A percentile compares a stretch with the other conserved stretches of the same genome.
Conservation (phyloP, 306 rosid genomes). For the Astragalus glycyphyllos region DNA sequence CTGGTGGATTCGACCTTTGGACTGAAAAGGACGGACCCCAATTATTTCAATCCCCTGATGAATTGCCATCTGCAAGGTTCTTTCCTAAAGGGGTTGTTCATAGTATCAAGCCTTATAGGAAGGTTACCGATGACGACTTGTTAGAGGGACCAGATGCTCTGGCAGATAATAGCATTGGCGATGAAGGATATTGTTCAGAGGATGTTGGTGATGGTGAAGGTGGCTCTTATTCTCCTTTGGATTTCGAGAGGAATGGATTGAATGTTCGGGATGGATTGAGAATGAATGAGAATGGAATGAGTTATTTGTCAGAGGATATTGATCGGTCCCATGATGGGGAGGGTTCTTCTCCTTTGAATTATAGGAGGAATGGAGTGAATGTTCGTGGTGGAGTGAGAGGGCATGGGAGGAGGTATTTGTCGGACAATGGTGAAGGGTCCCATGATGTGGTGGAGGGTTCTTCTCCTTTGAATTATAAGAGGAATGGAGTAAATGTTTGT, state of each 20-base stretch:
- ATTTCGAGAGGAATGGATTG: constrained; percentile 35
- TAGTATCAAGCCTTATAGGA: constrained; percentile 72
- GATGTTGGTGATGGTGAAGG: constrained; percentile 15
- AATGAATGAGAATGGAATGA: constrained; percentile 41
- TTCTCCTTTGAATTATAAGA: constrained; percentile 31
- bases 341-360: constrained; percentile 26
- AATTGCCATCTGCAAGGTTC: constrained; percentile 86
- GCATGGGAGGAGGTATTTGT: constrained; percentile 44
- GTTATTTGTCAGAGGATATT: neutral
- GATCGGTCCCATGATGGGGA: neutral
- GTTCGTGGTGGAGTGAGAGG: constrained; percentile 41
- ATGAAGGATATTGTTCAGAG: constrained; percentile 14
- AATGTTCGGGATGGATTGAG: constrained; percentile 37
- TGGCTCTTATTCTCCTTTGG: constrained; percentile 34
- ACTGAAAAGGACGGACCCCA: constrained; percentile 82
- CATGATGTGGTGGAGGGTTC: constrained; percentile 8
- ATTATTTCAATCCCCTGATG: constrained; percentile 75
- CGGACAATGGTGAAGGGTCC: constrained; percentile 29
- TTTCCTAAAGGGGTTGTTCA: constrained; percentile 97
- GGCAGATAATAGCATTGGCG: constrained; percentile 7
- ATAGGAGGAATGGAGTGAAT: constrained; percentile 35
- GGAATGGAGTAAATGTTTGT: constrained; percentile 29
- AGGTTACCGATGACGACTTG: constrained; percentile 48
- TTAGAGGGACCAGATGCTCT: constrained; percentile 32
- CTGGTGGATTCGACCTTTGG: constrained; percentile 95